These are phyloP conservation scores for Thelonectria blattea DNA, from an alignment of 2,329 filamentous ascomycete species.

Conservation along the genomic window DNA sequence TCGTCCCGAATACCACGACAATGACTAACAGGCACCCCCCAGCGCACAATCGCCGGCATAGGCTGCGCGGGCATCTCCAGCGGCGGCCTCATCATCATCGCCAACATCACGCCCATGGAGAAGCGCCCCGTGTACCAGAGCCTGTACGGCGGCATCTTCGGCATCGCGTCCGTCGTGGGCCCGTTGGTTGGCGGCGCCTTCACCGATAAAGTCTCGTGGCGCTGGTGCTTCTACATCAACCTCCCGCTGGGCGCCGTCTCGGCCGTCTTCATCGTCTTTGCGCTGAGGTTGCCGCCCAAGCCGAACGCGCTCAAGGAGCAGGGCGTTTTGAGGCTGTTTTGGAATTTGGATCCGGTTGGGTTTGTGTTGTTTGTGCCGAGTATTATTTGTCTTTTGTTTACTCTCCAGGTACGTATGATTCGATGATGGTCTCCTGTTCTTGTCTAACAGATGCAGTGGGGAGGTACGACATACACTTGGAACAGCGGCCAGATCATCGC, in stretches of 20 bases:
- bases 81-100: constrained; percentile 17
- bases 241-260: constrained; percentile 5
- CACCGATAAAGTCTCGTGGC: constrained; percentile 4
- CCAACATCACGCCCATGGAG: constrained; percentile 12
- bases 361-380: neutral
- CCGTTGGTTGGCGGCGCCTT: constrained; percentile 11
- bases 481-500: neutral
- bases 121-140: constrained; percentile 14
- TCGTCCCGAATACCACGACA: neutral
- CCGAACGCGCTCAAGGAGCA: neutral
- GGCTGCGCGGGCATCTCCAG: constrained; percentile 12
- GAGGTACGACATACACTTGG: constrained; percentile 3
- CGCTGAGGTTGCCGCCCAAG: neutral
- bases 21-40: neutral
- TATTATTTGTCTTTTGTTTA: constrained; percentile 2
- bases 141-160: constrained; percentile 14
- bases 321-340: neutral
- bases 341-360: constrained; percentile 1
- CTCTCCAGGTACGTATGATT: neutral
- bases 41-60: constrained; percentile 9
- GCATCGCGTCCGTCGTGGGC: constrained; percentile 13
- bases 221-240: constrained; percentile 19
- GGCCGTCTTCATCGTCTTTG: neutral
- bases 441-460: constrained; percentile 1
- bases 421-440: neutral